phyloP scores from a whole-genome alignment of 2,329 filamentous ascomycete genomes.

The Alternaria novae-zelandiae region DNA sequence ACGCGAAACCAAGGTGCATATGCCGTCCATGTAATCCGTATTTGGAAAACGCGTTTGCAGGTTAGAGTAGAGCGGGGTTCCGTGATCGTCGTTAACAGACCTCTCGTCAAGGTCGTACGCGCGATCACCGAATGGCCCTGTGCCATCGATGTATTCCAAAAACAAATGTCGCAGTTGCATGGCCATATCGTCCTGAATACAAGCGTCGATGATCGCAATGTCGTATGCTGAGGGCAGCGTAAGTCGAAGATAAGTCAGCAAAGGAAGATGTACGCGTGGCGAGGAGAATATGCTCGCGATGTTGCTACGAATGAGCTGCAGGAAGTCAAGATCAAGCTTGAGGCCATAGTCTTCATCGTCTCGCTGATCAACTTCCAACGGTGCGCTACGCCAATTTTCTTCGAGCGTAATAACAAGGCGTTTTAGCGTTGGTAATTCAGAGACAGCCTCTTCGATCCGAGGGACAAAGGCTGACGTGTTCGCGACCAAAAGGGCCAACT shows the following conservation, averaged over 20 bases:
- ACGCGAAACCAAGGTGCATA: background rate
- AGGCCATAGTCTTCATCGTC: background rate
- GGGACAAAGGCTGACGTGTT: background rate
- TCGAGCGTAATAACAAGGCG: background rate
- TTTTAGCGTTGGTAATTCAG: background rate
- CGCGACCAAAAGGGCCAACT: background rate
- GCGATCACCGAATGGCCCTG: background rate
- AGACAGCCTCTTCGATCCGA: background rate
- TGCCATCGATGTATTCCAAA: background rate
- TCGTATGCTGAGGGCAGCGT: background rate
- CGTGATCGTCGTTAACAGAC: background rate
- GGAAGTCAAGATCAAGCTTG: background rate
- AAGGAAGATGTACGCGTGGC: background rate
- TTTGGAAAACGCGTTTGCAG: background rate
- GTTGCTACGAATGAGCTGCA: background rate
- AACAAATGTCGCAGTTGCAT: background rate
- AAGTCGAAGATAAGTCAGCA: background rate
- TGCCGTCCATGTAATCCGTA: background rate
- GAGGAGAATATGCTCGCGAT: background rate
- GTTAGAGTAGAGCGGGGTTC: background rate
- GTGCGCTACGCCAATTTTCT: background rate
- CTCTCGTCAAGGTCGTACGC: background rate
- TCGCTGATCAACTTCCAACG: background rate
- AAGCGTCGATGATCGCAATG: background rate
- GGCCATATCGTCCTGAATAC: background rate